phyloP scores from a whole-genome alignment of 2,329 filamentous ascomycete genomes.

The Fusarium pseudograminearum region DNA sequence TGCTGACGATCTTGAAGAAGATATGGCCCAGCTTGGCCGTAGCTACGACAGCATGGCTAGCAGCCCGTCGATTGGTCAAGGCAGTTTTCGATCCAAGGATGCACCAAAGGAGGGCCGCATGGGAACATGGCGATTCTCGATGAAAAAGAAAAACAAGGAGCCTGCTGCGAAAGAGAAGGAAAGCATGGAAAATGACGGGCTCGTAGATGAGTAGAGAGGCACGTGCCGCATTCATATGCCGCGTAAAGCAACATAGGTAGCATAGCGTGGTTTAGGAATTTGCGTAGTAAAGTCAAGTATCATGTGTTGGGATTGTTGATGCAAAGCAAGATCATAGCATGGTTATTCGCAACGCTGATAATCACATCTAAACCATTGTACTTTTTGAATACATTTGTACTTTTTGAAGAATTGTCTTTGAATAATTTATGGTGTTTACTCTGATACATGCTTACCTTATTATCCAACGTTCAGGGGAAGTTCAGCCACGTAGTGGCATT shows the following conservation, averaged over 20 bases:
- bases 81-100: constrained; percentile 58
- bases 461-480: constrained; percentile 21
- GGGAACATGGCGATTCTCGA: constrained; percentile 66
- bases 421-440: not conserved
- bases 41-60: constrained; percentile 69
- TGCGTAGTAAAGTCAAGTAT: constrained; percentile 5
- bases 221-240: constrained; percentile 4
- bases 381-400: not conserved
- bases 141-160: constrained; percentile 71
- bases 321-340: constrained; percentile 27
- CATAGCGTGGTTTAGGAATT: not conserved
- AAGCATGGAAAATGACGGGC: constrained; percentile 64
- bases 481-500: constrained; percentile 35
- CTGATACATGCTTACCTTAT: not conserved
- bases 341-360: constrained; percentile 20
- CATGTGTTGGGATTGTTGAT: constrained; percentile 20
- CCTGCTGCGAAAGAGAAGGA: constrained; percentile 59
- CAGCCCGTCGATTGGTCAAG: constrained; percentile 67
- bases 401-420: not conserved
- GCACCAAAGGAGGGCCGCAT: constrained; percentile 61
- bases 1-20: constrained; percentile 64
- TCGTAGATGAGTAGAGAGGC: constrained; percentile 47
- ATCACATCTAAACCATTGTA: constrained; percentile 18
- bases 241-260: not conserved
- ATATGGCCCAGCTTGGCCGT: constrained; percentile 57